Evolutionary conservation across 2,329 filamentous ascomycete genomes (phyloP), one percentile per base, ranked within the genome.

Genomic region (Cladosporium sp.): DNA sequence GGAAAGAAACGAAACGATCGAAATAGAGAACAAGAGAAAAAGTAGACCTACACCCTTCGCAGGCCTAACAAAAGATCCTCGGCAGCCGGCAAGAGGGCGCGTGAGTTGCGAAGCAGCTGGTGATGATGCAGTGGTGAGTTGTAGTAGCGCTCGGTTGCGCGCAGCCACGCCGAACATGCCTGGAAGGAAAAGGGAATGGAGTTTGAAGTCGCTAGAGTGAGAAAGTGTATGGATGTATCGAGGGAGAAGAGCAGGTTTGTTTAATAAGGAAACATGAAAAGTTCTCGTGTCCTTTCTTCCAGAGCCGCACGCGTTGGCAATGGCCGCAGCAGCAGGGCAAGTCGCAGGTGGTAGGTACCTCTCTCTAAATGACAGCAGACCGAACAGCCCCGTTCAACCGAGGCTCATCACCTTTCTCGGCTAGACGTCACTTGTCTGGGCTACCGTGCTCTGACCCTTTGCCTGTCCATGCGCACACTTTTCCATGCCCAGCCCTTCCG

Each of bases 101-200:
- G 39, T 43, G 40, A 49, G 9, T 27, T 27, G 27, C n/a, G 36
- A 24, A 22, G 38, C 42, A 42, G n/a, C 18, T n/a, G 47, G 27
- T 20, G 47, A 27, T 24, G 47, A 27, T 48, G 54, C 29, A 39
- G 56, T 36, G 32, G 55, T 48, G 29, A 57, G 48, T 36, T 51
- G 58, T 53, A 56, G 52, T 32, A 53, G 47, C 55, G 54, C 56
- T 52, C 56, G 54, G 50, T 54, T 48, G 55, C 59, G 54, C 41
- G 55, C 56, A 54, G 56, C 50, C 29, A 54, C 57, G 50, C 56
- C 53, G 49, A 64, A 64, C 61, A 64, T 64, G 42, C 53, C 57
- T 50, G 17, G 30, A 20, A 6, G 43, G 22, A 45, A 37, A 43
- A 52, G 50, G n/a, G n/a, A n/a, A n/a, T n/a, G n/a, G n/a, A n/a